phyloP scores from a whole-genome alignment of 306 rosid genomes.

The Astragalus glycyphyllos region DNA sequence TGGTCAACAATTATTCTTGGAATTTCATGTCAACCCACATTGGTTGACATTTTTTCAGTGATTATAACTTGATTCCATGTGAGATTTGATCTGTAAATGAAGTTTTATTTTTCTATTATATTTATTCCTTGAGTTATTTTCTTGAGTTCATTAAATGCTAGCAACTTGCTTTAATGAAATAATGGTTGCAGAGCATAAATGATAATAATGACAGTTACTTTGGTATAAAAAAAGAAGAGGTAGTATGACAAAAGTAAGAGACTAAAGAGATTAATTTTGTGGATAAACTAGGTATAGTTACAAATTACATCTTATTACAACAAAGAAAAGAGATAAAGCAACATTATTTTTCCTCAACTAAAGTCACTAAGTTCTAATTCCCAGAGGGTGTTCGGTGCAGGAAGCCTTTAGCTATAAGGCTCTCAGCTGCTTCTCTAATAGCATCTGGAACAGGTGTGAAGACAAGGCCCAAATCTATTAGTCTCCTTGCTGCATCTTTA shows the following conservation, averaged over 20 bases:
- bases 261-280: conserved; percentile 1
- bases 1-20: conserved; percentile 4
- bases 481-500: conserved; percentile 73
- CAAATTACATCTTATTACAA: conserved; percentile 27
- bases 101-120: background rate
- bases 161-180: too few relatives aligned
- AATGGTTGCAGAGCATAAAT: too few relatives aligned
- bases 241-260: conserved; percentile 25
- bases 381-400: conserved; percentile 42
- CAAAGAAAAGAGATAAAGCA: conserved; percentile 12
- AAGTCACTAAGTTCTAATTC: conserved; percentile 17
- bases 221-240: conserved; percentile 32
- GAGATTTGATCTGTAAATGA: conserved; percentile 27
- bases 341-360: background rate
- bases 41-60: conserved; percentile 5
- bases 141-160: too few relatives aligned
- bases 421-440: conserved; percentile 67
- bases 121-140: background rate
- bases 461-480: conserved; percentile 69
- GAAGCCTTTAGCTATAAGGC: conserved; percentile 70
- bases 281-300: conserved; percentile 28
- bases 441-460: conserved; percentile 81
- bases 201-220: conserved; percentile 29
- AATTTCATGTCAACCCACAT: conserved; percentile 25
- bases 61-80: conserved; percentile 24